Evolutionary conservation across 192 early-diverging fungal species (phyloP).

Genomic region (Linnemannia zychae): DNA sequence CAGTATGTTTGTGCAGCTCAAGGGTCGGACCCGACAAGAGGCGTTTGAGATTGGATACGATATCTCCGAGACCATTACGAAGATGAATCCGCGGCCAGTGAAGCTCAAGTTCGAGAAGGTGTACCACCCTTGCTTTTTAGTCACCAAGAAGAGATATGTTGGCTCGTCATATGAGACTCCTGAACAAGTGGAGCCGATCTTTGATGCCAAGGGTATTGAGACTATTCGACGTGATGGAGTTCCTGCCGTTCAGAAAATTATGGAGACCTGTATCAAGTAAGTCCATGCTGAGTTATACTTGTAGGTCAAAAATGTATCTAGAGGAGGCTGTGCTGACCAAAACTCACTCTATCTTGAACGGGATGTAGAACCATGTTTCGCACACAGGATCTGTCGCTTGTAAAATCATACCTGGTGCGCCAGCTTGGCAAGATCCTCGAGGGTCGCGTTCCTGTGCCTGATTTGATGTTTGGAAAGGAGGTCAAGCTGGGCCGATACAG

Average conservation of each 20-base stretch:
- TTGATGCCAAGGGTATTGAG: slow-evolving; percentile 98
- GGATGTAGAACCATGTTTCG: slow-evolving; percentile 77
- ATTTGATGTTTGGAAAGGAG: slow-evolving; percentile 93
- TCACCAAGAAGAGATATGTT: slow-evolving; percentile 96
- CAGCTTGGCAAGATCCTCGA: slow-evolving; percentile 82
- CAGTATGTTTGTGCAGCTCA: slow-evolving; percentile 86
- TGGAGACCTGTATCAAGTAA: slow-evolving; percentile 82
- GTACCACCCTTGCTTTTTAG: slow-evolving; percentile 88
- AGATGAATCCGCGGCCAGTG: slow-evolving; percentile 82
- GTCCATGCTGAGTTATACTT: background rate
- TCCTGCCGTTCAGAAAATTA: slow-evolving; percentile 79
- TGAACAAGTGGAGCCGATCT: slow-evolving; percentile 74
- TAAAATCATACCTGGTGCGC: slow-evolving; percentile 80
- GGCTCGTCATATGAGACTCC: slow-evolving; percentile 84
- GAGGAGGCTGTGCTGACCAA: too few relatives aligned
- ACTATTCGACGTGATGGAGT: slow-evolving; percentile 93
- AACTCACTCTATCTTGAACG: too few relatives aligned
- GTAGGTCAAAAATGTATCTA: too few relatives aligned
- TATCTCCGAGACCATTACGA: slow-evolving; percentile 83
- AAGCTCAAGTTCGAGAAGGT: slow-evolving; percentile 97
- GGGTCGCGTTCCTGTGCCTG: slow-evolving; percentile 74
- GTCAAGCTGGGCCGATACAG: slow-evolving; percentile 86
- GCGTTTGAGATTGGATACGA: slow-evolving; percentile 89
- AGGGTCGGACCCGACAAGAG: slow-evolving; percentile 73
- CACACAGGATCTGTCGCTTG: slow-evolving; percentile 81